A percentile compares a stretch with the other conserved stretches of the same genome.
Conservation (phyloP, 2,329 filamentous ascomycete genomes). For the Clonostachys chloroleuca region DNA sequence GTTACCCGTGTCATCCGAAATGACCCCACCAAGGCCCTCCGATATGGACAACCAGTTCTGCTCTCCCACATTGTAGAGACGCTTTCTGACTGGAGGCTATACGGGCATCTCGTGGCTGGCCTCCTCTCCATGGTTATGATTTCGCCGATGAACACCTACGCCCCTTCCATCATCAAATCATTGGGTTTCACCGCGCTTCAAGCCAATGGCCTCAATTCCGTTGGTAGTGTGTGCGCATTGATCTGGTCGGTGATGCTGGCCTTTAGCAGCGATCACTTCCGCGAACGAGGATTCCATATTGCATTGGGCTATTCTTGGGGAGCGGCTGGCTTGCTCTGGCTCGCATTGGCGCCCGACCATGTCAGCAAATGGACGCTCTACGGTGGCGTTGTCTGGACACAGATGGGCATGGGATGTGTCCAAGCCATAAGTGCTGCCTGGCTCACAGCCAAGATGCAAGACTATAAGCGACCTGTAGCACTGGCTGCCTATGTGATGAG, state of each 20-base stretch:
- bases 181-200: conserved; percentile 15
- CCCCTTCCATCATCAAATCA: conserved; percentile 19
- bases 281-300: conserved; percentile 19
- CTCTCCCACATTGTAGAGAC: conserved; percentile 15
- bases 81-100: conserved; percentile 17
- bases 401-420: conserved; percentile 21
- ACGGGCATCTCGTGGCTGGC: conserved; percentile 15
- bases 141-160: conserved; percentile 19
- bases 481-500: conserved; percentile 22
- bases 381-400: conserved; percentile 20
- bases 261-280: conserved; percentile 16
- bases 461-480: conserved; percentile 17
- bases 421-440: conserved; percentile 22
- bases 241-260: conserved; percentile 15
- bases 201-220: conserved; percentile 19
- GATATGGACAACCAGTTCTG: conserved; percentile 12
- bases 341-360: conserved; percentile 12
- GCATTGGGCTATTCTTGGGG: conserved; percentile 16
- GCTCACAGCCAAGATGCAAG: conserved; percentile 19
- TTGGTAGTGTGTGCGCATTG: conserved; percentile 16
- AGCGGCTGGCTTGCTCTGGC: conserved; percentile 15
- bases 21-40: conserved; percentile 17
- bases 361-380: conserved; percentile 17
- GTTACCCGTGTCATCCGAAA: conserved; percentile 19
- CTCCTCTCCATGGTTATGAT: conserved; percentile 23